phyloP scores from a whole-genome alignment of 305 asterid species.

The Solanum hybrid region DNA sequence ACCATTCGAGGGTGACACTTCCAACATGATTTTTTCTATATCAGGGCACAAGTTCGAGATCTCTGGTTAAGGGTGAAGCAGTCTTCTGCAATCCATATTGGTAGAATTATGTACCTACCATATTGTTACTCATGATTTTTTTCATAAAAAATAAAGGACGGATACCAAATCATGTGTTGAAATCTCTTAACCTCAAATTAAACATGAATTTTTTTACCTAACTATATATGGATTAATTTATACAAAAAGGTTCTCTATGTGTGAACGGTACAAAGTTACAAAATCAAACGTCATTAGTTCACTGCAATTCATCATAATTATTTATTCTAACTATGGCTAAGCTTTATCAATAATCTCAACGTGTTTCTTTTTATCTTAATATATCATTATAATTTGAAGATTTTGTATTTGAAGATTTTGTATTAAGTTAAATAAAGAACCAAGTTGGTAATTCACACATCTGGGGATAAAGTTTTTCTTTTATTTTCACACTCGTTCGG shows the following conservation, averaged over 20 bases:
- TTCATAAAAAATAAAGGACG: neutral
- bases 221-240: neutral
- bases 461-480: neutral
- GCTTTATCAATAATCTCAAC: neutral
- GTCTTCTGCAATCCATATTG: no score
- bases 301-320: neutral
- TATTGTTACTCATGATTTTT: neutral
- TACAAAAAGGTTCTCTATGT: neutral
- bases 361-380: neutral
- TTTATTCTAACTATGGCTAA: neutral
- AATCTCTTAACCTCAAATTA: no score
- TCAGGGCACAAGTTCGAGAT: no score
- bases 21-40: no score
- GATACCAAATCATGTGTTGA: neutral
- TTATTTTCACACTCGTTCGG: neutral
- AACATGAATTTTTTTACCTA: neutral
- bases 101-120: neutral
- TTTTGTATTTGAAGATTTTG: neutral
- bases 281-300: neutral
- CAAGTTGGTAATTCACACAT: neutral
- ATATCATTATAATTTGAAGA: neutral
- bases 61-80: no score
- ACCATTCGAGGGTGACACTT: no score
- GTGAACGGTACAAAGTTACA: neutral
- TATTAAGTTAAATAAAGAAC: neutral